Conservation (phyloP, 805 yeast genomes). For the Candida boidinii region DNA sequence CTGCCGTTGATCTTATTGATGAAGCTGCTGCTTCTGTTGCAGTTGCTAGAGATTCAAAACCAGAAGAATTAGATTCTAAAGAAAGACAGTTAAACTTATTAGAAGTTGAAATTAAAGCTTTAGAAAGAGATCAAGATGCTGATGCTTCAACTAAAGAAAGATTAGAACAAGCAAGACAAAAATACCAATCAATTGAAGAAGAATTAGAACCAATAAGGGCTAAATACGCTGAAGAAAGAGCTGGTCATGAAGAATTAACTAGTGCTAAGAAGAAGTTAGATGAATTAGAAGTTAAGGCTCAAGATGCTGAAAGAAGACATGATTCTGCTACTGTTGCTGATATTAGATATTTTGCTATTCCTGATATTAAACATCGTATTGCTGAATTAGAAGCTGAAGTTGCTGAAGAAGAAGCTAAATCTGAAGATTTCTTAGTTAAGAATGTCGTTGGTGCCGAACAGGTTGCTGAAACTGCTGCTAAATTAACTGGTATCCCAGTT, state of each 20-base stretch:
- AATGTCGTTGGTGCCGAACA: slow-evolving; percentile 74
- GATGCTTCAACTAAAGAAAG: slow-evolving; percentile 80
- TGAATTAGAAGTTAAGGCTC: slow-evolving; percentile 86
- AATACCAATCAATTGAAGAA: slow-evolving; percentile 78
- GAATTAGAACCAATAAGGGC: slow-evolving; percentile 78
- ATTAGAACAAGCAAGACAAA: slow-evolving; percentile 67
- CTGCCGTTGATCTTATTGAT: slow-evolving; percentile 93
- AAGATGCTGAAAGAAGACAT: slow-evolving; percentile 94
- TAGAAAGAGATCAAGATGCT: slow-evolving; percentile 91
- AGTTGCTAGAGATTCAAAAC: slow-evolving; percentile 95
- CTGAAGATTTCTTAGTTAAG: slow-evolving; percentile 54
- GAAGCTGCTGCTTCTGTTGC: slow-evolving; percentile 97
- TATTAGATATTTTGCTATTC: slow-evolving; percentile 93
- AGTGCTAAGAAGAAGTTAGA: slow-evolving; percentile 84
- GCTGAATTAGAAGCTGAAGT: slow-evolving; percentile 66
- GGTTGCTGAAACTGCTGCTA: slow-evolving; percentile 94
- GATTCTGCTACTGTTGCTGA: slow-evolving; percentile 95
- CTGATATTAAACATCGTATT: slow-evolving; percentile 76
- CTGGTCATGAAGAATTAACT: slow-evolving; percentile 86
- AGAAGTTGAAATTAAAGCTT: slow-evolving; percentile 93
- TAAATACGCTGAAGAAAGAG: slow-evolving; percentile 76
- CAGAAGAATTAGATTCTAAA: slow-evolving; percentile 89
- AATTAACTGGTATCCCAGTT: slow-evolving; percentile 95
- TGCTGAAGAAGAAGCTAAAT: slow-evolving; percentile 54
- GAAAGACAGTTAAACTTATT: slow-evolving; percentile 88